These are phyloP conservation scores for Parietichytrium sp. DNA, from an alignment of 108 stramenopile species.

Conservation along the genomic window DNA sequence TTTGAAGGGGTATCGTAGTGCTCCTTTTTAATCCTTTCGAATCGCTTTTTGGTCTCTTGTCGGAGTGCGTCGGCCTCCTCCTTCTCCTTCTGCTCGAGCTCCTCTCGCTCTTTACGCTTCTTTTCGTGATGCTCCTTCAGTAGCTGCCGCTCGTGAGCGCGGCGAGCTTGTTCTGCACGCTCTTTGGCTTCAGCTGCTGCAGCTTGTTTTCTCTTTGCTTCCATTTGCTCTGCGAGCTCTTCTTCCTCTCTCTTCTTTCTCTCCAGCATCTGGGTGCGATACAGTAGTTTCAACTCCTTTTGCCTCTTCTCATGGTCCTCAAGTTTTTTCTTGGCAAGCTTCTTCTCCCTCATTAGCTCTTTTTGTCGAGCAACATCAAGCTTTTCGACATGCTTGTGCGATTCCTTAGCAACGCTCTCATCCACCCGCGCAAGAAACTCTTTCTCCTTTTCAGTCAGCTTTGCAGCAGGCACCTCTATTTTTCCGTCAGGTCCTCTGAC, in stretches of 20 bases:
- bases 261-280: too few relatives aligned
- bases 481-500: neutral
- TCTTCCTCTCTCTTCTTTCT: neutral
- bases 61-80: neutral
- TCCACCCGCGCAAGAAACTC: conserved; percentile 2
- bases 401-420: neutral
- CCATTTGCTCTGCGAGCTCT: neutral
- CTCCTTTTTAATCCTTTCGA: neutral
- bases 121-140: too few relatives aligned
- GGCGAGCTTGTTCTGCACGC: neutral
- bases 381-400: conserved; percentile 8
- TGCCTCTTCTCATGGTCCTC: neutral
- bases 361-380: neutral
- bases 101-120: neutral
- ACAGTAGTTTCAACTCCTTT: neutral
- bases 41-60: neutral
- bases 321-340: neutral
- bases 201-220: too few relatives aligned
- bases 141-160: neutral
- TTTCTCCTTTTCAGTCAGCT: too few relatives aligned
- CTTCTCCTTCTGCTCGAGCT: neutral
- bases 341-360: neutral
- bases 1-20: neutral
- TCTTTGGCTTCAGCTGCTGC: neutral
- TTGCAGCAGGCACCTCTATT: neutral